phyloP scores from a whole-genome alignment of 768 basidiomycete genomes.

The Terana coerulea region DNA sequence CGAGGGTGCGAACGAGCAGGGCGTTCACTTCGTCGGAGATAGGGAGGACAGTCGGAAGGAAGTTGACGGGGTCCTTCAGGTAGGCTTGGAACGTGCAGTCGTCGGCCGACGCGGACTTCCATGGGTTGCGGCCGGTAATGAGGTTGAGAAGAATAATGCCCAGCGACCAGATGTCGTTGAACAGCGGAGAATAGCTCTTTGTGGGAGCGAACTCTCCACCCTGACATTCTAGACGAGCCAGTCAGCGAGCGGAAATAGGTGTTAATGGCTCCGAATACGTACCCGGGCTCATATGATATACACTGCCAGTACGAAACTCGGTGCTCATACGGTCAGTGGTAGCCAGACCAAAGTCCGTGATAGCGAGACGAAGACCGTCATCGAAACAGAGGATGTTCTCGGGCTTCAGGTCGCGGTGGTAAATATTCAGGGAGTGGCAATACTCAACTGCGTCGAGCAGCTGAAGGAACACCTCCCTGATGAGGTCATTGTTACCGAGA shows the following conservation, averaged over 20 bases:
- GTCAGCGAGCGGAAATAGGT: background rate
- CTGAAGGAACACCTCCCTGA: conserved; percentile 89
- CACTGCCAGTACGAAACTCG: conserved; percentile 93
- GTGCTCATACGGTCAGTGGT: conserved; percentile 81
- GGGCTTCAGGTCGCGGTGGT: conserved; percentile 96
- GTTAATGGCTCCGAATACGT: conserved; percentile 23
- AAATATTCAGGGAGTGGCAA: conserved; percentile 88
- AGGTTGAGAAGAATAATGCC: conserved; percentile 97
- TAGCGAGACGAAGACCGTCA: conserved; percentile 68
- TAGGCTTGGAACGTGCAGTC: conserved; percentile 93
- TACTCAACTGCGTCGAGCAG: conserved; percentile 91
- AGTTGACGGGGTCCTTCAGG: conserved; percentile 67
- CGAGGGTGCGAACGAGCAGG: conserved; percentile 29
- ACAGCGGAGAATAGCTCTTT: conserved; percentile 76
- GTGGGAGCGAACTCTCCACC: conserved; percentile 62
- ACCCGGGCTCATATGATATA: conserved; percentile 99
- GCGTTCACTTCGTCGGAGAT: conserved; percentile 34
- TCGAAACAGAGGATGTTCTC: conserved; percentile 91
- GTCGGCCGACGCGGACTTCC: conserved; percentile 79
- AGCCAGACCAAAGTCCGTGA: conserved; percentile 95
- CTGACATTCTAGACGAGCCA: conserved; percentile 71
- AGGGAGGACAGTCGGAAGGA: conserved; percentile 60
- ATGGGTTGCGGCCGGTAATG: conserved; percentile 91
- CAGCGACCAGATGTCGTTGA: conserved; percentile 95
- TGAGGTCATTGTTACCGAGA: conserved; percentile 78